Percentiles rank a stretch among this genome's conserved stretches.
These are phyloP conservation scores for Ophiocordyceps polyrhachis-furcata DNA, from an alignment of 2,329 filamentous ascomycete species.

Conservation along the genomic window DNA sequence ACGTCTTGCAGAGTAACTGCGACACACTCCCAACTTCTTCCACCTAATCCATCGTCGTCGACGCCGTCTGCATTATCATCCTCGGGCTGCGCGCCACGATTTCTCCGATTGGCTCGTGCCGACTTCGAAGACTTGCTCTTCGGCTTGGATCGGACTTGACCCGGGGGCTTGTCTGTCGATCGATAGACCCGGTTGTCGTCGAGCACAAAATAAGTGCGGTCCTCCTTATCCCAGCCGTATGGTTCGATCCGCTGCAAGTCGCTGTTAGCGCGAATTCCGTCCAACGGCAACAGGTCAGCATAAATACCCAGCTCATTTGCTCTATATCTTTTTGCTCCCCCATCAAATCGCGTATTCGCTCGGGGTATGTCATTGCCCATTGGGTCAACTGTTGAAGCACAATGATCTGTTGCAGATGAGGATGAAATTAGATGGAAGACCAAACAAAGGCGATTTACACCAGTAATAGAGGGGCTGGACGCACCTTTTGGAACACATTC, in stretches of 20 bases:
- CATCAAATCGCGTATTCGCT: slow-evolving; percentile 74
- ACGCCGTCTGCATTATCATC: background rate
- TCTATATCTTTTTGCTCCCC: slow-evolving; percentile 64
- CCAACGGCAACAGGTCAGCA: too few species aligned
- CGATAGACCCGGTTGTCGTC: slow-evolving; percentile 92
- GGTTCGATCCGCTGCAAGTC: slow-evolving; percentile 49
- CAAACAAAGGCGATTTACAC: background rate
- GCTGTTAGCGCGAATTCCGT: slow-evolving; percentile 5
- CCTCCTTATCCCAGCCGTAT: slow-evolving; percentile 74
- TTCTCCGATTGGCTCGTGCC: slow-evolving; percentile 49
- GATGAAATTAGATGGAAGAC: background rate
- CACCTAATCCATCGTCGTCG: slow-evolving; percentile 42
- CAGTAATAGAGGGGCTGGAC: background rate
- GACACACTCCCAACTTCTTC: slow-evolving; percentile 78
- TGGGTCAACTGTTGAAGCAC: slow-evolving; percentile 77
- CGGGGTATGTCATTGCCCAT: slow-evolving; percentile 76
- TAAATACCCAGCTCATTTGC: slow-evolving; percentile 62
- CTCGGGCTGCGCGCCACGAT: slow-evolving; percentile 19
- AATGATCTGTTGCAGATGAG: slow-evolving; percentile 31
- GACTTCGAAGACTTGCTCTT: slow-evolving; percentile 33
- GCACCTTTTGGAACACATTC: slow-evolving; percentile 61
- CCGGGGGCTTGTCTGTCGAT: slow-evolving; percentile 51
- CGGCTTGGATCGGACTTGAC: slow-evolving; percentile 44
- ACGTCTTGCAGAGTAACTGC: slow-evolving; percentile 70
- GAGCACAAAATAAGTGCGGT: slow-evolving; percentile 73